Evolutionary conservation across 768 basidiomycete species (phyloP), one percentile per base, ranked within the genome.

Genomic region (Cantharellus cinnabarinus): DNA sequence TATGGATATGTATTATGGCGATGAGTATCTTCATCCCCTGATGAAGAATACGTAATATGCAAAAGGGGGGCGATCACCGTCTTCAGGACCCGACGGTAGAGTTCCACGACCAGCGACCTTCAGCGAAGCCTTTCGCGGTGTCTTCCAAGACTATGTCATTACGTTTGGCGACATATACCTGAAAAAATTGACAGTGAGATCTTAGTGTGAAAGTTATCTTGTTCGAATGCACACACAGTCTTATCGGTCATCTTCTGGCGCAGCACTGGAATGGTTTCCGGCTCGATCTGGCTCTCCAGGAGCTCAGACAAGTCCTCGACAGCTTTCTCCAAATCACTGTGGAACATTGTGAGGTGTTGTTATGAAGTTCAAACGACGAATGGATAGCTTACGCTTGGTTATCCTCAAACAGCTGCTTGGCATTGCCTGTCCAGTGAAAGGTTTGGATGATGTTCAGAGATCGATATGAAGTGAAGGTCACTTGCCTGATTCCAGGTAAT

Each of bases 381-480:
- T 29, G 20, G 20, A 29, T 29, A 29, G 20, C 20, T 29, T 62
- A 82, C 86, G 86, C 77, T 71, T 99, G 95, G 67, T 98, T 98
- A 71, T 97, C 93, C 70, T 97, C 94, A 66, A 90, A 98, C 52
- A 98, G 72, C 67, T 90, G 87, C 72, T 97, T 98, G 75, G 85
- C 76, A 67, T 97, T 98, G 10, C 44, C 44, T 48, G 44, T 29
- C 10, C 44, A 1, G 44, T 29, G 29, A 10, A 10, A 48, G 10
- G 44, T 48, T 29, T 10, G 44, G 10, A 10, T 29, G 29, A 48
- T 48, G 44, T 48, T 48, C 44, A 10, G 10, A 48, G 44, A 29
- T 1, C 10, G 10, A 48, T 10, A 10, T 10, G 10, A 48, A 48
- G 44, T 48, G 10, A 10, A 48, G 44, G 10, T 48, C 44, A 48